These are phyloP conservation scores for Trichophyton simii DNA, from an alignment of 2,329 filamentous ascomycete species.

Conservation along the genomic window DNA sequence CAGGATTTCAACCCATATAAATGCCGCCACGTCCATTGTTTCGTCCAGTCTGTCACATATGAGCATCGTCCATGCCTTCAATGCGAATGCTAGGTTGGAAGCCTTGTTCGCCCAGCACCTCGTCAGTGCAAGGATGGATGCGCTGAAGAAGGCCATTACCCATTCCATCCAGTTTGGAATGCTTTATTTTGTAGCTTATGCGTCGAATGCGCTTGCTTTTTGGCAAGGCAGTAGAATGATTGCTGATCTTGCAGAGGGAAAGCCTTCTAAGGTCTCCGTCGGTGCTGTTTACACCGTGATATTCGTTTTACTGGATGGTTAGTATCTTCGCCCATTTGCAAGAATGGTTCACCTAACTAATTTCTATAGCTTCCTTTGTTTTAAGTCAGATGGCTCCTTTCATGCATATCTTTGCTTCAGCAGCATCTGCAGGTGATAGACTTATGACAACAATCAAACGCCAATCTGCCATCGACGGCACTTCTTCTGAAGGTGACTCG, in stretches of 20 bases:
- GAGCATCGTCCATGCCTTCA: constrained; percentile 51
- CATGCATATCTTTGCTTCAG: constrained; percentile 17
- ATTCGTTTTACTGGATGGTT: constrained; percentile 28
- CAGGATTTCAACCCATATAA: constrained; percentile 42
- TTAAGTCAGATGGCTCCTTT: constrained; percentile 30
- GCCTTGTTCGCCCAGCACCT: constrained; percentile 46
- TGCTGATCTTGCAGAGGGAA: constrained; percentile 24
- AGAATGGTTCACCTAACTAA: neutral
- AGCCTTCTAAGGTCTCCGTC: constrained; percentile 17
- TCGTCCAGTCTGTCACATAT: constrained; percentile 51
- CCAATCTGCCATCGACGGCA: constrained; percentile 13
- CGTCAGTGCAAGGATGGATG: constrained; percentile 37
- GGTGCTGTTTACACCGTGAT: constrained; percentile 29
- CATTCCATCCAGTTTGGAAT: constrained; percentile 45
- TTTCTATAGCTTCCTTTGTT: constrained; percentile 23
- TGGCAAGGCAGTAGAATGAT: constrained; percentile 51
- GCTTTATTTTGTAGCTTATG: constrained; percentile 53
- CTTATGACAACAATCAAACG: constrained; percentile 13
- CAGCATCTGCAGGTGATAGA: constrained; percentile 11
- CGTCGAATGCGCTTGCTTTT: constrained; percentile 52
- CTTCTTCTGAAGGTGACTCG: constrained; percentile 19
- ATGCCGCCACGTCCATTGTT: constrained; percentile 49
- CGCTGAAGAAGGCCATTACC: constrained; percentile 44
- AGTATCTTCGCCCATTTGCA: constrained; percentile 6
- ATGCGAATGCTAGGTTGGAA: constrained; percentile 47